These are phyloP conservation scores for Phytophthora foliorum DNA, from an alignment of 352 stramenopile species.

Conservation along the genomic window DNA sequence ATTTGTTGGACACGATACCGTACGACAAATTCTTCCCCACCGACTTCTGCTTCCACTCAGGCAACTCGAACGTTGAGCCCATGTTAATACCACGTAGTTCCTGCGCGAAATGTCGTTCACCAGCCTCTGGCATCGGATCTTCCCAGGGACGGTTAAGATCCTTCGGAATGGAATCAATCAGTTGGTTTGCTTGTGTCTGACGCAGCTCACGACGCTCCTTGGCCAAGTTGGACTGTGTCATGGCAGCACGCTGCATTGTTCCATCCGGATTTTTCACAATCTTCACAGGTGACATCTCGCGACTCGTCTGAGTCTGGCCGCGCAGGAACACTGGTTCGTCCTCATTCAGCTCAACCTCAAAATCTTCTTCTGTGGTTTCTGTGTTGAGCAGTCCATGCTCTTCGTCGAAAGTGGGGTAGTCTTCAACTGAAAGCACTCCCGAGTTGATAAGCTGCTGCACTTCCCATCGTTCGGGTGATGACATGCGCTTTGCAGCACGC, in stretches of 20 bases:
- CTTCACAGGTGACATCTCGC: constrained; percentile 95
- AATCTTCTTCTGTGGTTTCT: constrained; percentile 88
- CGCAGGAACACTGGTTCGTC: constrained; percentile 97
- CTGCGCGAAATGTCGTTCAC: constrained; percentile 98
- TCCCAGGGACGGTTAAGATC: constrained; percentile 99
- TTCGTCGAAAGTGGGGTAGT: constrained; percentile 98
- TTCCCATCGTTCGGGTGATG: constrained; percentile 97
- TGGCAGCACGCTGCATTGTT: constrained; percentile 96
- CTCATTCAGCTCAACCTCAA: constrained; percentile 97
- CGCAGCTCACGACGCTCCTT: constrained; percentile 98
- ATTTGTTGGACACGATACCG: constrained; percentile 96
- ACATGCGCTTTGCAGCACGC: constrained; percentile 90
- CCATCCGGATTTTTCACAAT: constrained; percentile 99
- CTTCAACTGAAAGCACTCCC: constrained; percentile 97
- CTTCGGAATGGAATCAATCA: constrained; percentile 98
- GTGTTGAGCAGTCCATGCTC: constrained; percentile 90
- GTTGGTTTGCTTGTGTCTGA: constrained; percentile 97
- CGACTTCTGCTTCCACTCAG: constrained; percentile 98
- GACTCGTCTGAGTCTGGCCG: constrained; percentile 93
- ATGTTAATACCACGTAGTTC: constrained; percentile 95
- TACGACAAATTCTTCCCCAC: constrained; percentile 97
- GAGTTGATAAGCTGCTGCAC: constrained; percentile 98
- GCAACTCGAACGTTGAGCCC: constrained; percentile 90
- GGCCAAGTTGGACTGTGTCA: constrained; percentile 96
- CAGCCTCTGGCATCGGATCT: constrained; percentile 98